Conservation (phyloP, 2,329 filamentous ascomycete genomes). For the Ilyonectria mors-panacis region DNA sequence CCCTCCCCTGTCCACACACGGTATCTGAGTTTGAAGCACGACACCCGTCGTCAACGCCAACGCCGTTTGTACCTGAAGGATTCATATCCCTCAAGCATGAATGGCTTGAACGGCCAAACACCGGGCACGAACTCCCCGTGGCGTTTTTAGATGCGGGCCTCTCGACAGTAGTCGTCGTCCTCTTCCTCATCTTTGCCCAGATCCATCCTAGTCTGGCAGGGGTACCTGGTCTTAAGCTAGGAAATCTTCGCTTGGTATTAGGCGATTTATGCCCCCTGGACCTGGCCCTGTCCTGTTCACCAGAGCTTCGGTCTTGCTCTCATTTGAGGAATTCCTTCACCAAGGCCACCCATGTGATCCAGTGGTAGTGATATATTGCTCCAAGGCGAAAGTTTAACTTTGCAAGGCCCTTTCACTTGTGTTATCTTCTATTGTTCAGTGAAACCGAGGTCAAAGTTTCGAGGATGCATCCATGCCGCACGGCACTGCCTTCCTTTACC, state of each 20-base stretch:
- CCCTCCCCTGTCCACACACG: not conserved
- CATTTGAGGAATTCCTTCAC: no score
- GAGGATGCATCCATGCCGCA: not conserved
- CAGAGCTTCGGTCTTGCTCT: no score
- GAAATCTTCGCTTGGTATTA: not conserved
- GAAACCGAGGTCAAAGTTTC: not conserved
- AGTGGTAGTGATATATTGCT: no score
- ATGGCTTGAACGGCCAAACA: not conserved
- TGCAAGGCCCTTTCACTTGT: not conserved
- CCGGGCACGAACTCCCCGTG: not conserved
- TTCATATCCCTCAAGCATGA: not conserved
- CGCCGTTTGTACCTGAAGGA: not conserved
- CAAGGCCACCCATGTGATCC: no score
- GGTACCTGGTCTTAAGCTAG: not conserved
- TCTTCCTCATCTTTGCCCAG: not conserved
- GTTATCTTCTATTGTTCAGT: not conserved
- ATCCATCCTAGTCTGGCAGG: not conserved
- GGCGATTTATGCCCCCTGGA: no score
- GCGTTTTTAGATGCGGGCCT: not conserved
- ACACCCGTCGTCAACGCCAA: not conserved
- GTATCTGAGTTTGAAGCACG: not conserved
- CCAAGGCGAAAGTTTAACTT: no score
- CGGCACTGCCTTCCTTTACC: not conserved
- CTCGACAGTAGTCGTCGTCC: not conserved
- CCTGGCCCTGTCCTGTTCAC: no score